Evolutionary conservation across 2,329 filamentous ascomycete genomes (phyloP).

Genomic region (Botrytis pseudocinerea): DNA sequence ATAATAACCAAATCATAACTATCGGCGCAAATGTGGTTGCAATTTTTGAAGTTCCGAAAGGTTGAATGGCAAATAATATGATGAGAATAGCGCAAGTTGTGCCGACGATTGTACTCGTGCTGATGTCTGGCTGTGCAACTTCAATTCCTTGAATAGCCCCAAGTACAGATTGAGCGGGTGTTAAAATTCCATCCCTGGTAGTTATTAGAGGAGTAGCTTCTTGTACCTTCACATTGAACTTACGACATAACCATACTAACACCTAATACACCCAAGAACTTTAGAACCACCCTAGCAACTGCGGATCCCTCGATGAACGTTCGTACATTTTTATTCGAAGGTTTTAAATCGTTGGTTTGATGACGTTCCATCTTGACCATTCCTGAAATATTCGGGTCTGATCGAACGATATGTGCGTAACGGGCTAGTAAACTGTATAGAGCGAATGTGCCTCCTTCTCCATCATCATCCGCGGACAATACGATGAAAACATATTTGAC

Average conservation of each 20-base stretch:
- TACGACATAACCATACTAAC: slow-evolving; percentile 64
- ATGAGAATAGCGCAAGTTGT: slow-evolving; percentile 65
- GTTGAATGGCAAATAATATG: slow-evolving; percentile 63
- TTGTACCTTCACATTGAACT: slow-evolving; percentile 11
- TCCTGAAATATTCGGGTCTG: slow-evolving; percentile 57
- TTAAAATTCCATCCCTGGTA: slow-evolving; percentile 60
- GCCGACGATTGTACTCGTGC: slow-evolving; percentile 60
- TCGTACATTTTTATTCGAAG: slow-evolving; percentile 54
- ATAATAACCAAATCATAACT: slow-evolving; percentile 65
- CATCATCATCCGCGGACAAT: slow-evolving; percentile 66
- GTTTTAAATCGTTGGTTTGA: slow-evolving; percentile 55
- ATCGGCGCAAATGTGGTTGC: slow-evolving; percentile 64
- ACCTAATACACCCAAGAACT: slow-evolving; percentile 63
- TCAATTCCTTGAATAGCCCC: slow-evolving; percentile 66
- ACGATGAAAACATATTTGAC: slow-evolving; percentile 69
- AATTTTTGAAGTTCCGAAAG: slow-evolving; percentile 62
- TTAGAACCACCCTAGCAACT: slow-evolving; percentile 54
- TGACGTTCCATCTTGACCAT: slow-evolving; percentile 61
- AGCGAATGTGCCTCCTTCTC: slow-evolving; percentile 69
- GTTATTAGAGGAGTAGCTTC: slow-evolving; percentile 17
- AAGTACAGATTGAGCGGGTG: slow-evolving; percentile 68
- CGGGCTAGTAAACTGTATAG: slow-evolving; percentile 64
- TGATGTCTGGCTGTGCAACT: slow-evolving; percentile 59
- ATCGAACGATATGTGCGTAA: slow-evolving; percentile 60
- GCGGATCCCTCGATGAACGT: slow-evolving; percentile 58